Base-by-base conservation (phyloP, 139 green algal species). In the Chlorella vulgaris region DNA sequence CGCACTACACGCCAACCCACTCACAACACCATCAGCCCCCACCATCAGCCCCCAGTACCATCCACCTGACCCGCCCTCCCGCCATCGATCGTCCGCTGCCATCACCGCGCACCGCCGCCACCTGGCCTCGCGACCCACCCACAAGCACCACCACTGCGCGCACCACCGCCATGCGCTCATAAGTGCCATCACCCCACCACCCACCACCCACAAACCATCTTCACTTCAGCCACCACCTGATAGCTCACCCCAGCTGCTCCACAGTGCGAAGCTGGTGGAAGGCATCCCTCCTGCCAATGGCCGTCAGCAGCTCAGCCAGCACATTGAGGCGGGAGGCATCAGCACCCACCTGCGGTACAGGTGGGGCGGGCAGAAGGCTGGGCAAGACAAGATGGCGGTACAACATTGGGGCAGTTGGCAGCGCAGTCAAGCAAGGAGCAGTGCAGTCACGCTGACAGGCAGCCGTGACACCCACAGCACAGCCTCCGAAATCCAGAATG, bases 231-330 rank as follows among this genome's bases (percentile, higher is more conserved):
- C 60, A 68, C 26, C 60, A 35, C 7, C 69, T 28, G 38, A 19
- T 6, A 3, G 2, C 76, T n/a, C 62, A 82, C 76, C 76, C 77
- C 38, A 83, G 77, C 87, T 97, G 95, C 88, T 98, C 88, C 74
- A 94, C 85, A 0, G 95, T 97, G 73, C 95, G 85, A 85, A 98
- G 89, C 68, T 91, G 79, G 82, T 96, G 83, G 89, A 98, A 98
- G 7, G 91, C 95, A 21, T 96, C 91, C 2, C 92, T 76, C 85
- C 94, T 93, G 42, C 78, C 83, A 51, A 95, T 83, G 67, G 97
- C 92, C 6, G 95, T 91, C 68, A 95, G 76, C 82, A 98, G 87
- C 69, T 95, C 82, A 31, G 74, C 63, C 81, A 98, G 85, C 28
- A 88, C 90, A 73, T 98, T 98, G 62, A 62, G 62, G 8, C 84